Conservation (phyloP, 371 early-diverging fungal species). For the Sporodiniella umbellata region DNA sequence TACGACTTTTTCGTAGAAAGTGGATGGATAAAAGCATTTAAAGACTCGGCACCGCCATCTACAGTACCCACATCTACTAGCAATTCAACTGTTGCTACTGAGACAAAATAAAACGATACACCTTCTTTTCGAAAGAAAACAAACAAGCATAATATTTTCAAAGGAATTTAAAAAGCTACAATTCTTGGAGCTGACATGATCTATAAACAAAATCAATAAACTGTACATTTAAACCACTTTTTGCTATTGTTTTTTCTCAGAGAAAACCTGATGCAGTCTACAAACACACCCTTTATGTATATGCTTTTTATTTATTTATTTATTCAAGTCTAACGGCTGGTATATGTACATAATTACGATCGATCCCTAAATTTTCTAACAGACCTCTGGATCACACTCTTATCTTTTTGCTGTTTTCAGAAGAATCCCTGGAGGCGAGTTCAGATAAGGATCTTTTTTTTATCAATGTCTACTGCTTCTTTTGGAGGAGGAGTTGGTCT, state of each 20-base stretch:
- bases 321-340: background rate
- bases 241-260: background rate
- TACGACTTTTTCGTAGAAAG: constrained; percentile 89
- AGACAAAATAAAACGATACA: background rate
- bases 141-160: background rate
- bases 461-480: constrained; percentile 14
- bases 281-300: too few relatives aligned
- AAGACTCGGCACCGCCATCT: constrained; percentile 23
- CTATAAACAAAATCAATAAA: background rate
- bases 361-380: background rate
- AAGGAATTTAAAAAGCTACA: background rate
- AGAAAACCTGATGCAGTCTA: background rate
- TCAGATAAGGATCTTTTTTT: constrained; percentile 4
- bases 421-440: background rate
- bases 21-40: constrained; percentile 80
- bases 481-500: constrained; percentile 46
- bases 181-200: too few relatives aligned
- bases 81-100: background rate
- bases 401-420: constrained; percentile 16
- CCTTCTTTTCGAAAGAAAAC: too few relatives aligned
- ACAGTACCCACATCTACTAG: background rate
- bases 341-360: background rate
- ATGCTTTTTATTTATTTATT: background rate
- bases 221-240: background rate
- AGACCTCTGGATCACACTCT: constrained; percentile 3